A percentile compares a stretch with the other conserved stretches of the same genome.
Conservation (phyloP, 305 asterid genomes). For the Solanum hybrid region DNA sequence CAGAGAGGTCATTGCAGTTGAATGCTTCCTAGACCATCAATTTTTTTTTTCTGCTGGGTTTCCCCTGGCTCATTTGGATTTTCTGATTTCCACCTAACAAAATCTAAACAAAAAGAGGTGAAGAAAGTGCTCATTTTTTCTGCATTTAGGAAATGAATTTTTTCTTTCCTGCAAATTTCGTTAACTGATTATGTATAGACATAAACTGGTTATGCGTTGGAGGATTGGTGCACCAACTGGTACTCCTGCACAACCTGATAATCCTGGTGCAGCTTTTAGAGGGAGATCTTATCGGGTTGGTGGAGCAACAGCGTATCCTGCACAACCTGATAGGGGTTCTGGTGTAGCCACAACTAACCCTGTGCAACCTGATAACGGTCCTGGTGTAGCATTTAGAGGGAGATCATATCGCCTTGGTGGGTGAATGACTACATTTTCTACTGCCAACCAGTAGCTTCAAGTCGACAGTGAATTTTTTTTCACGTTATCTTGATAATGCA, state of each 20-base stretch:
- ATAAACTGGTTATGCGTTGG: conserved; percentile 54
- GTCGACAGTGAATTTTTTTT: not conserved
- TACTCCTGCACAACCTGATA: conserved; percentile 14
- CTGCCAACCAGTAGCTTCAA: not conserved
- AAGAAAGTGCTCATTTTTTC: not conserved
- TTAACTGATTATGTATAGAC: conserved; percentile 46
- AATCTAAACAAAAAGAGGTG: not conserved
- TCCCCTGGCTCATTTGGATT: not conserved
- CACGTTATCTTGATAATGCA: not conserved
- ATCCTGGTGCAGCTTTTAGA: conserved; percentile 33
- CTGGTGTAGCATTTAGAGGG: conserved; percentile 50
- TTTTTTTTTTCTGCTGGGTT: not conserved
- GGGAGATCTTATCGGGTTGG: conserved; percentile 77
- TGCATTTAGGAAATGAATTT: not conserved
- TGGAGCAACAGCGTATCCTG: conserved; percentile 18
- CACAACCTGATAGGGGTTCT: conserved; percentile 38
- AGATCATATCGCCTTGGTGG: conserved; percentile 71
- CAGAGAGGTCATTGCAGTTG: not conserved
- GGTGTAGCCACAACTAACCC: conserved; percentile 17
- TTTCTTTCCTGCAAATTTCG: conserved; percentile 21
- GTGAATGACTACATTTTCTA: conserved; percentile 15
- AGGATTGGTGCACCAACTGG: conserved; percentile 58
- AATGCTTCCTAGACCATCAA: not conserved
- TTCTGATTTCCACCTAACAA: not conserved
- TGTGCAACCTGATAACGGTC: conserved; percentile 18